phyloP scores from a whole-genome alignment of 176 grass and related monocot species.

The Stipa capillata region DNA sequence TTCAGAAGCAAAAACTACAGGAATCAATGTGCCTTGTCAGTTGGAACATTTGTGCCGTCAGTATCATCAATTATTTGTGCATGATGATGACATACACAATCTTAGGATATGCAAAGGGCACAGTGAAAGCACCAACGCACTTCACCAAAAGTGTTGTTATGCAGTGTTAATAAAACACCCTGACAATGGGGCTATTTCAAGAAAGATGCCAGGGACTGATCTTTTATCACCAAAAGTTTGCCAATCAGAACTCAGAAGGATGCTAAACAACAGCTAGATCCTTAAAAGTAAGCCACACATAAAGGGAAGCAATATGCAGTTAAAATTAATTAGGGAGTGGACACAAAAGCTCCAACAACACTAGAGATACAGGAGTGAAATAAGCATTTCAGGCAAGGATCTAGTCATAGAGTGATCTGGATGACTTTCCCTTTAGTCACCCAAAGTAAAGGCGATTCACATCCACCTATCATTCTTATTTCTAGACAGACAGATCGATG shows the following conservation, averaged over 20 bases:
- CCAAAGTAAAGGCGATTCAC: constrained; percentile 4
- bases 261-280: background rate
- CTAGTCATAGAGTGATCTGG: background rate
- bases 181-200: too few species aligned
- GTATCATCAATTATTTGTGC: background rate
- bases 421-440: background rate
- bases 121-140: background rate
- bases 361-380: background rate
- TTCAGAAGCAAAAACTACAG: too few species aligned
- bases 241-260: too few species aligned
- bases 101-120: constrained; percentile 9
- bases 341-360: background rate
- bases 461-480: background rate
- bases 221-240: background rate
- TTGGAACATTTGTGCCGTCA: background rate
- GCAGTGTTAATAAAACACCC: background rate
- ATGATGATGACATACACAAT: background rate
- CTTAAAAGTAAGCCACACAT: background rate
- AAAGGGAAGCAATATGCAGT: constrained; percentile 12
- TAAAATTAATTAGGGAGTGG: background rate
- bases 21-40: background rate
- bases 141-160: background rate
- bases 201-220: background rate
- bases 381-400: background rate
- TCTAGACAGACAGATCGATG: background rate